phyloP scores from a whole-genome alignment of 2,329 filamentous ascomycete species.

The Alternaria gansuensis region DNA sequence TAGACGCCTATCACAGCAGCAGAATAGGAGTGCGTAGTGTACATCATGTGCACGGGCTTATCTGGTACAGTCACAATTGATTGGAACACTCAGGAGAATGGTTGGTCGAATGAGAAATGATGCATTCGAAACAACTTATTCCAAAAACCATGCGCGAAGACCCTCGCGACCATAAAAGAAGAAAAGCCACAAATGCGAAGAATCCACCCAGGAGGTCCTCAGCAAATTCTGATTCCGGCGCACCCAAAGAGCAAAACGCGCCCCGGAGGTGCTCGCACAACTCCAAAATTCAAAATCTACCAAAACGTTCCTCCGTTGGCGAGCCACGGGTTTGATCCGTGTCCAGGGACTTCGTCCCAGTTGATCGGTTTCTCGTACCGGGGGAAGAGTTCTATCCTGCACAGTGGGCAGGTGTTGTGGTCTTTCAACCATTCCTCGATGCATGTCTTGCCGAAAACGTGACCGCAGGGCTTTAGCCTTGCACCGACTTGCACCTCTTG shows the following conservation, averaged over 20 bases:
- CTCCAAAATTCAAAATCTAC: not conserved
- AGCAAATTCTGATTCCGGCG: not conserved
- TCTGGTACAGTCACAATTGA: conserved; percentile 1
- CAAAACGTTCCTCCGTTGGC: not conserved
- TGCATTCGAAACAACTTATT: conserved; percentile 3
- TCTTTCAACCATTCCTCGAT: not conserved
- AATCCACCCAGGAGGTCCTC: not conserved
- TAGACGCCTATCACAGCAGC: not conserved
- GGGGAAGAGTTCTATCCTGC: not conserved
- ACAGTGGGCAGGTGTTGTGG: conserved; percentile 1
- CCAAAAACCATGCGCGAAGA: not conserved
- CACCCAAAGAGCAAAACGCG: not conserved
- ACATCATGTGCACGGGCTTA: not conserved
- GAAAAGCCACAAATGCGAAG: not conserved
- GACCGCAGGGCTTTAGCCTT: not conserved
- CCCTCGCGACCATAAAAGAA: not conserved
- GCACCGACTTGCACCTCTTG: not conserved
- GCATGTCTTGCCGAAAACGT: conserved; percentile 7
- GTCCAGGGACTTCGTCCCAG: too few relatives aligned
- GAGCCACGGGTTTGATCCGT: not conserved
- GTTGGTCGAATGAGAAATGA: not conserved
- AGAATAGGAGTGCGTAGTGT: not conserved
- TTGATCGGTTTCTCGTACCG: not conserved
- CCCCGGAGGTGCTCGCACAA: not conserved
- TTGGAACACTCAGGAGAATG: not conserved